Evolutionary conservation across 1,139 yeast species (phyloP), one percentile per base, ranked within the genome.

Genomic region (Hansenula lynferdii): DNA sequence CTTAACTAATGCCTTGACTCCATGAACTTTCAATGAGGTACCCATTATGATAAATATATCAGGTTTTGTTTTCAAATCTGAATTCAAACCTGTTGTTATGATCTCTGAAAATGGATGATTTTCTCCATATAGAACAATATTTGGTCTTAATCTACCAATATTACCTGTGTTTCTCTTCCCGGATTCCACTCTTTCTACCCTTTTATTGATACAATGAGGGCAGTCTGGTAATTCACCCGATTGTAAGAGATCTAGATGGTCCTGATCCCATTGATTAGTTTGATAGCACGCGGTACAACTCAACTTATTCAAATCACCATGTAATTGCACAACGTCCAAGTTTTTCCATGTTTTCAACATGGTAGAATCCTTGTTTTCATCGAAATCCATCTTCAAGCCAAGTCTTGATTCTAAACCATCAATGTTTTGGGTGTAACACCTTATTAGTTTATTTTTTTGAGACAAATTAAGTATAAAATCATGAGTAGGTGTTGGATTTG

Each of bases 401-500:
- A 61, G 34, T 24, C 49, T 46, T 27, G 58, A 54, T 41, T 65
- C 70, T 22, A 65, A 42, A 1, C 69, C 69, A 42, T 65, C 78
- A 43, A 83, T 82, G 51, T 83, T 83, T 51, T 83, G 92, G 1
- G 92, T 82, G 56, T 87, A 92, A 60, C 97, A 87, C 41, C 96
- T 69, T 41, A 89, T 61, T 36, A 90, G 69, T 60, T 82, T 85
- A 44, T 77, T 77, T 51, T 78, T 73, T 31, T 75, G 77, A 49
- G 81, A 79, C 42, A 89, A 62, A 28, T 69, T 69, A 37, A 76
- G 77, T 39, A 92, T 78, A 54, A 92, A 85, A 48, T 70, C 69
- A 60, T 92, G 98, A 1, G 96, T 85, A 49, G 75, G 79, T 0
- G 98, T 90, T 3, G 97, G 94, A 41, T 64, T 64, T 8, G 97